Conservation (phyloP, 192 early-diverging fungal genomes). For the Martensiomyces pterosporus region DNA sequence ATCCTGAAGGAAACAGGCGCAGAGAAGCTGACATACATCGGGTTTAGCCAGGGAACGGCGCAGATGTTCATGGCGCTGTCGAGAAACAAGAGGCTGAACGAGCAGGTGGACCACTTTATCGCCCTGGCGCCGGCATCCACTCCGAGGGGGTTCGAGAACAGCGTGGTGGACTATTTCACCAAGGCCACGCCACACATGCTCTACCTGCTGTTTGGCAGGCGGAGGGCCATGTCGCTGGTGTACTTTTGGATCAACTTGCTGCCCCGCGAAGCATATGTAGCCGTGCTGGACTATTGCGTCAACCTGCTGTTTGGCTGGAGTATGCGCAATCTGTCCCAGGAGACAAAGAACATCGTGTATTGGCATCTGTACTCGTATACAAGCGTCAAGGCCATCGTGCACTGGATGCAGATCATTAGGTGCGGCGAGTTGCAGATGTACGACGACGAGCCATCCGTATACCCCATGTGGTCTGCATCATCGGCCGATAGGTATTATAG, state of each 20-base stretch:
- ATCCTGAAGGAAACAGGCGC: slow-evolving; percentile 80
- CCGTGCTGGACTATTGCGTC: slow-evolving; percentile 66
- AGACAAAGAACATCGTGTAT: slow-evolving; percentile 75
- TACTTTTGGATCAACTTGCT: slow-evolving; percentile 84
- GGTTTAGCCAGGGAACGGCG: slow-evolving; percentile 94
- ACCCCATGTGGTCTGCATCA: slow-evolving; percentile 37
- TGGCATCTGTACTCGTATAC: slow-evolving; percentile 85
- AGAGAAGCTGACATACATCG: slow-evolving; percentile 82
- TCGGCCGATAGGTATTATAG: background rate
- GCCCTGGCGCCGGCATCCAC: slow-evolving; percentile 89
- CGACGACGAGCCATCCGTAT: slow-evolving; percentile 68
- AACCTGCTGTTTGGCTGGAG: slow-evolving; percentile 84
- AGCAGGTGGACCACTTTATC: slow-evolving; percentile 83
- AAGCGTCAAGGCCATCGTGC: slow-evolving; percentile 88
- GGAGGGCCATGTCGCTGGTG: slow-evolving; percentile 69
- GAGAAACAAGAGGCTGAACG: slow-evolving; percentile 71
- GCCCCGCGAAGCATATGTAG: slow-evolving; percentile 67
- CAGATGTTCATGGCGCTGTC: slow-evolving; percentile 86
- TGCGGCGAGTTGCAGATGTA: slow-evolving; percentile 87
- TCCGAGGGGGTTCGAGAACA: slow-evolving; percentile 75
- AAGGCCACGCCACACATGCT: slow-evolving; percentile 83
- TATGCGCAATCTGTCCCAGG: slow-evolving; percentile 59
- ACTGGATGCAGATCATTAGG: slow-evolving; percentile 95
- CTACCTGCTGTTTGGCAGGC: slow-evolving; percentile 85
- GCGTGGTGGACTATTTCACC: slow-evolving; percentile 73